Evolutionary conservation across 148 eudicot species (phyloP).

Genomic region (Diospyros lotus): DNA sequence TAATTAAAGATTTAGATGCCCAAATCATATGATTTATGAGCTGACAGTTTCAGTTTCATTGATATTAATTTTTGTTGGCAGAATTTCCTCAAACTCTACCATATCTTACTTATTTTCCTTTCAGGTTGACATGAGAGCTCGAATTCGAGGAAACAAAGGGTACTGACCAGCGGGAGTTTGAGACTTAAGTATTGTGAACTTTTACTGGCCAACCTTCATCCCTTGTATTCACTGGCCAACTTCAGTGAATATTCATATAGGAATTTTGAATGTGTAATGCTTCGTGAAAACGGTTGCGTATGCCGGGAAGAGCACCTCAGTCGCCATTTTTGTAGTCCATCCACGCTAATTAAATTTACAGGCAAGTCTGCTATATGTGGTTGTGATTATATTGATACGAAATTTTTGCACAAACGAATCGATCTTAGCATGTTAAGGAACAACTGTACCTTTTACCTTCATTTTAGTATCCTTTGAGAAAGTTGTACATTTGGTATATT

Average conservation of each 20-base stretch:
- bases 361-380: too few species aligned
- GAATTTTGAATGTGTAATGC: background rate
- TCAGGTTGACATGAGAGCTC: slow-evolving; percentile 95
- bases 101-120: background rate
- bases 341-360: too few species aligned
- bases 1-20: too few species aligned
- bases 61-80: background rate
- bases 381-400: background rate
- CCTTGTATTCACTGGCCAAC: background rate
- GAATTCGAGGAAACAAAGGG: slow-evolving; percentile 88
- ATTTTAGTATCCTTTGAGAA: too few species aligned
- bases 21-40: too few species aligned
- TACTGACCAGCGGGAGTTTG: slow-evolving; percentile 31
- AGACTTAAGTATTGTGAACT: background rate
- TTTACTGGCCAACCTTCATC: background rate
- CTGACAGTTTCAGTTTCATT: too few species aligned
- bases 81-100: background rate
- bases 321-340: too few species aligned
- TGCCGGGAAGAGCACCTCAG: background rate
- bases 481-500: too few species aligned
- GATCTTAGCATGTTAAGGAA: background rate
- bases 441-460: too few species aligned
- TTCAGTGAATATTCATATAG: background rate
- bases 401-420: background rate
- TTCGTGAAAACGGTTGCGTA: slow-evolving; percentile 5